Evolutionary conservation across 495 filamentous ascomycete species (phyloP).

Genomic region (Aspergillus sclerotioniger): DNA sequence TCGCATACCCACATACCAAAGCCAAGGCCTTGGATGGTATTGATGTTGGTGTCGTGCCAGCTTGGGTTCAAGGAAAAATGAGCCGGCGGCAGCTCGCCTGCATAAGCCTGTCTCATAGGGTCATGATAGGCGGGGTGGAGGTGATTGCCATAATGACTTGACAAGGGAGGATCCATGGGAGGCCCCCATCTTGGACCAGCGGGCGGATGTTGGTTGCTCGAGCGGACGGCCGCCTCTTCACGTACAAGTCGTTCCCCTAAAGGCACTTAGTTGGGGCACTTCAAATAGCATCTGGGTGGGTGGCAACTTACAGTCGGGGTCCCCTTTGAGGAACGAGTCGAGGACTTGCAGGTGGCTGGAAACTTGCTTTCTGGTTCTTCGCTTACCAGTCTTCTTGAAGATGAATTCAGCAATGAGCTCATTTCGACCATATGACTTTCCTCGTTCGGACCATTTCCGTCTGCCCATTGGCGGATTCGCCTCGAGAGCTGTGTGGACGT

Average conservation of each 20-base stretch:
- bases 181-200: slow-evolving; percentile 38
- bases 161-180: slow-evolving; percentile 39
- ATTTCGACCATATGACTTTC: slow-evolving; percentile 79
- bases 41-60: slow-evolving; percentile 32
- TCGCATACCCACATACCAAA: slow-evolving; percentile 54
- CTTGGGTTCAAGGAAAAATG: slow-evolving; percentile 37
- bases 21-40: slow-evolving; percentile 41
- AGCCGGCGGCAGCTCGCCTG: slow-evolving; percentile 37
- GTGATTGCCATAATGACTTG: slow-evolving; percentile 34
- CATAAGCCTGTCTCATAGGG: slow-evolving; percentile 36
- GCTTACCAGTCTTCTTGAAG: slow-evolving; percentile 62
- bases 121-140: slow-evolving; percentile 33
- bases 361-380: slow-evolving; percentile 78
- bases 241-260: slow-evolving; percentile 46
- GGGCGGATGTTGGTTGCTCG: slow-evolving; percentile 35
- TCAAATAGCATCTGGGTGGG: no score
- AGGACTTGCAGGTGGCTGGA: slow-evolving; percentile 98
- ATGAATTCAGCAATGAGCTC: slow-evolving; percentile 88
- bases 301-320: slow-evolving; percentile 54
- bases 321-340: slow-evolving; percentile 70
- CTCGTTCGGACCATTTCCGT: slow-evolving; percentile 69
- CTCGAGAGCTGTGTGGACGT: slow-evolving; percentile 62
- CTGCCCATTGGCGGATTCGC: slow-evolving; percentile 79
- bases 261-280: not conserved
- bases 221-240: slow-evolving; percentile 38